Conservation (phyloP, 2,329 filamentous ascomycete species). For the Fusarium sp. region DNA sequence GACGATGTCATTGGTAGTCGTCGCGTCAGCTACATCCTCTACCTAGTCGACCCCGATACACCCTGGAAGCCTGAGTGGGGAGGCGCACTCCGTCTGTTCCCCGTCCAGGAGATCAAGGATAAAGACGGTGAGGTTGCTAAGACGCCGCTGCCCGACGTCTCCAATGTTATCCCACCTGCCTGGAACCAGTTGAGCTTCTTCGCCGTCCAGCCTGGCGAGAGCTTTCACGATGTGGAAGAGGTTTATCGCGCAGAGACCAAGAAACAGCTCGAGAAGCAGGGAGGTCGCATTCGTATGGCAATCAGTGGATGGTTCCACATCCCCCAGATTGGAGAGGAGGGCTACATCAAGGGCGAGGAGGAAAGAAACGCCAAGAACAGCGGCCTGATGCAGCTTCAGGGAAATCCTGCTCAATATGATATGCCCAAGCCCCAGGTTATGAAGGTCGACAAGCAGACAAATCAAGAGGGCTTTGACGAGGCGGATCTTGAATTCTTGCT, state of each 20-base stretch:
- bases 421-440: conserved; percentile 75
- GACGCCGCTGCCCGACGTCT: conserved; percentile 82
- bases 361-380: conserved; percentile 90
- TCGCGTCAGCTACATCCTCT: conserved; percentile 96
- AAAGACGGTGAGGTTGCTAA: conserved; percentile 81
- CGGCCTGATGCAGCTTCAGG: conserved; percentile 91
- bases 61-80: conserved; percentile 95
- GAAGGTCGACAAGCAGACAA: conserved; percentile 57
- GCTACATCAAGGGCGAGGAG: conserved; percentile 88
- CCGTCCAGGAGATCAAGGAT: conserved; percentile 70
- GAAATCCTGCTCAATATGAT: conserved; percentile 91
- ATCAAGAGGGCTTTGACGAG: conserved; percentile 75
- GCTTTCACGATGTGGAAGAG: conserved; percentile 98
- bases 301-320: conserved; percentile 99
- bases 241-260: conserved; percentile 80
- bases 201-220: conserved; percentile 97
- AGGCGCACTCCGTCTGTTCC: conserved; percentile 89
- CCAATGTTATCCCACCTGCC: conserved; percentile 88
- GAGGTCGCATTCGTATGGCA: conserved; percentile 90
- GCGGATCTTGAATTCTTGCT: conserved; percentile 90
- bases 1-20: conserved; percentile 99
- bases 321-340: conserved; percentile 92
- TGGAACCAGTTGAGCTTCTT: conserved; percentile 99
- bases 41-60: conserved; percentile 90
- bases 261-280: conserved; percentile 74